Evolutionary conservation across 495 filamentous ascomycete genomes (phyloP).

Genomic region (Penicillium bialowiezense): DNA sequence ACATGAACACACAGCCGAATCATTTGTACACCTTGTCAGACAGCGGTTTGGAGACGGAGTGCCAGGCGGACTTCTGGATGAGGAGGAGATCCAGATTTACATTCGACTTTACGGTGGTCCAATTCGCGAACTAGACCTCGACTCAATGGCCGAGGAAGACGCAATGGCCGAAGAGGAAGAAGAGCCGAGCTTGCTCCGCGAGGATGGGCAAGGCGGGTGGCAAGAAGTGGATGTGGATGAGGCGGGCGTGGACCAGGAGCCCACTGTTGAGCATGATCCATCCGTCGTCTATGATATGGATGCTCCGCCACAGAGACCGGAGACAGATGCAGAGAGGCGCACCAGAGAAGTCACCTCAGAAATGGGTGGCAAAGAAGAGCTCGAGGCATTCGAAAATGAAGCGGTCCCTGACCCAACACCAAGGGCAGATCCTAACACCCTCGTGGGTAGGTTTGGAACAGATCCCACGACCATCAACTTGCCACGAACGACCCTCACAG

Average conservation of each 20-base stretch:
- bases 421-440: constrained; percentile 63
- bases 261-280: constrained; percentile 22
- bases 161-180: constrained; percentile 33
- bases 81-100: constrained; percentile 71
- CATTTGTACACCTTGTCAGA: constrained; percentile 64
- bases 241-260: constrained; percentile 44
- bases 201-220: constrained; percentile 56
- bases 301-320: constrained; percentile 19
- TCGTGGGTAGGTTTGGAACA: constrained; percentile 61
- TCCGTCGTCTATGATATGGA: constrained; percentile 44
- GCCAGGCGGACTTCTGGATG: constrained; percentile 67
- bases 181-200: constrained; percentile 46
- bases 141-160: constrained; percentile 34
- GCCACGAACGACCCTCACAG: constrained; percentile 62
- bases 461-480: constrained; percentile 67
- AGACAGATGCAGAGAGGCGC: constrained; percentile 35
- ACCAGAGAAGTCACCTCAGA: constrained; percentile 46
- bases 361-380: constrained; percentile 46
- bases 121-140: constrained; percentile 42
- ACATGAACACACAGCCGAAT: constrained; percentile 50
- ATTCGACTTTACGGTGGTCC: constrained; percentile 73
- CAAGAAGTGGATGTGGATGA: constrained; percentile 57
- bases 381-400: constrained; percentile 46
- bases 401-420: constrained; percentile 44
- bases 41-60: constrained; percentile 74